Evolutionary conservation across 176 grass and related monocot genomes (phyloP), one percentile per base, ranked within the genome.

Genomic region (Juncus effusus): DNA sequence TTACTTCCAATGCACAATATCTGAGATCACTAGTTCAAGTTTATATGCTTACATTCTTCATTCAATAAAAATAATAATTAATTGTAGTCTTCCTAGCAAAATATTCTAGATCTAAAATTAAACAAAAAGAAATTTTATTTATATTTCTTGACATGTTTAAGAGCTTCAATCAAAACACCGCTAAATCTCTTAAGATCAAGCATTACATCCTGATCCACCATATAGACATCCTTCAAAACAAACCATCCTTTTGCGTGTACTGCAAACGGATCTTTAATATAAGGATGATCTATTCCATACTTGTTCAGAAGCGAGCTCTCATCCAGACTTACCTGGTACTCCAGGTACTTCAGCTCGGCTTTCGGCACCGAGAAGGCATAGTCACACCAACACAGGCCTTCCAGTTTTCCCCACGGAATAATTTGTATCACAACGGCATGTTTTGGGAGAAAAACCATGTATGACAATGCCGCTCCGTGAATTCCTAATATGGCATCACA

Each of bases 211-310:
- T 76, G 74, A 4, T 44, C 1, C 15, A 76, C 1, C 38, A 76
- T 54, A 36, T 65, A 76, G 36, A 57, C 52, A 13, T 53, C 51
- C 61, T 56, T 65, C 52, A 76, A 56, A 44, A 5, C 37, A 76
- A 57, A 65, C 74, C 74, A 76, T 64, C 74, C 74, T 76, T 76
- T 63, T n/a, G n/a, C 54, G 61, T 76, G 74, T 28, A 76, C 54
- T 10, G 62, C 52, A 58, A 76, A 57, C 1, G 74, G 74, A 63
- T 76, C 60, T 15, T 63, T 9, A 16, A 76, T 65, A 36, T 65
- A 63, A 56, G 74, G 74, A 76, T 76, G 74, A 53, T 76, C 61
- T 67, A 45, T 76, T 0, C 45, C 47, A 56, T 76, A 76, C 61
- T 76, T 63, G 50, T 58, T 56, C 16, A 76, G 19, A 56, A 76